Base-by-base conservation (phyloP, 495 filamentous ascomycete genomes). In the Hamigera avellanea region DNA sequence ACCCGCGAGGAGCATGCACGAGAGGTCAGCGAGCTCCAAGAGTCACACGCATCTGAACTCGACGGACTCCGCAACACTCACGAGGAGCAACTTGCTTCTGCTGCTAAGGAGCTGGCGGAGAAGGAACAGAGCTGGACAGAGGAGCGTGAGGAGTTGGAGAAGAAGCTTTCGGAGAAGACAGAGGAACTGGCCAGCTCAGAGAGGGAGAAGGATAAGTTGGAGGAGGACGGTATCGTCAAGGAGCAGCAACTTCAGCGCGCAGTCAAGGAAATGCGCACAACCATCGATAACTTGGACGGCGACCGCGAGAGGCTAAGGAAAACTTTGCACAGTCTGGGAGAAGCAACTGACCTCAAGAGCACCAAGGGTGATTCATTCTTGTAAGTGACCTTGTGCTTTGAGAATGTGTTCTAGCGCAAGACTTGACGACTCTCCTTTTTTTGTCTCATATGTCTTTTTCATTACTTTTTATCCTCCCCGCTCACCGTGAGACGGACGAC, bases 301-400 rank as follows among this genome's bases (percentile, higher is more conserved):
- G 76, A 80, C 41, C 74, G 74, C 43, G 67, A 61, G 27, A 70
- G 67, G 29, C 46, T 80, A 45, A 63, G 69, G 39, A 75, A 73
- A 53, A 66, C 74, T 31, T 56, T 75, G 3, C 64, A 70, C 40
- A 70, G 65, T 32, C 67, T 77, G 28, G 73, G 73, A 26, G 73
- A 78, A 44, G 66, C 70, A 29, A 70, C 66, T 36, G 75, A 78
- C 48, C 64, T 77, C 29, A 73, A 72, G 48, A 70, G 64, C 40
- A 58, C 59, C 30, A 74, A 73, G 45, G 73, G 70, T 40, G 73
- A 76, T 53, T 54, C 61, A 53, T 78, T 71, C 60, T 78, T 75
- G 72, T 76, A 70, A 76, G 74, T 73, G 49, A 48, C 49, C 54
- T 48, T 41, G 41, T 43, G 36, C 40, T 45, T 47, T 47, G 29